Evolutionary conservation across 495 filamentous ascomycete species (phyloP).

Genomic region (Penicillium tannophilum): DNA sequence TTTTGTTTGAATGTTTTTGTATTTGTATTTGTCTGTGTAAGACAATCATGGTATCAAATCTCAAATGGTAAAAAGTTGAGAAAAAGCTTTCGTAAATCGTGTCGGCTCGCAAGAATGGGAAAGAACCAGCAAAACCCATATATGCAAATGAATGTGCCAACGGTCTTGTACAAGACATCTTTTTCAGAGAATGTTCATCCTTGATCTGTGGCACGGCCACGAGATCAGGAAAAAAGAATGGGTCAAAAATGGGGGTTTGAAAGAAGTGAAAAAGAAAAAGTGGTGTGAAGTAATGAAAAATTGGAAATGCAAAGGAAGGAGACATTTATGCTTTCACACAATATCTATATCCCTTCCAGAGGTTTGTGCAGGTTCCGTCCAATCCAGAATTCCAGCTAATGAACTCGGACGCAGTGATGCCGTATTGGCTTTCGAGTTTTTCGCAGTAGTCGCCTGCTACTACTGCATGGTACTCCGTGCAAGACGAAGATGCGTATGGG

Average conservation of each 20-base stretch:
- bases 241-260: background rate
- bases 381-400: slow-evolving; percentile 44
- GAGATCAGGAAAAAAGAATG: background rate
- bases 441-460: slow-evolving; percentile 43
- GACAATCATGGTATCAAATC: slow-evolving; percentile 10
- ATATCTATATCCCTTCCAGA: slow-evolving; percentile 46
- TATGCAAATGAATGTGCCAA: slow-evolving; percentile 5
- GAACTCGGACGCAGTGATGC: slow-evolving; percentile 33
- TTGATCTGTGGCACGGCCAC: background rate
- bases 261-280: slow-evolving; percentile 2
- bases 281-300: slow-evolving; percentile 1
- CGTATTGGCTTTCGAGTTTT: slow-evolving; percentile 32
- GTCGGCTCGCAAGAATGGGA: slow-evolving; percentile 9
- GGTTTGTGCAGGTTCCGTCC: slow-evolving; percentile 34
- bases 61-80: background rate
- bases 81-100: slow-evolving; percentile 18
- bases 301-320: background rate
- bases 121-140: slow-evolving; percentile 7
- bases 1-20: background rate
- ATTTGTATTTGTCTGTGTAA: slow-evolving; percentile 1
- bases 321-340: slow-evolving; percentile 32
- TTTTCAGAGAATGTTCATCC: slow-evolving; percentile 9
- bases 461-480: slow-evolving; percentile 47
- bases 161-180: slow-evolving; percentile 9
- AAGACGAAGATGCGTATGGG: slow-evolving; percentile 40